phyloP scores from a whole-genome alignment of 225 moss, liverwort and hornwort species.

The Bryum argenteum region DNA sequence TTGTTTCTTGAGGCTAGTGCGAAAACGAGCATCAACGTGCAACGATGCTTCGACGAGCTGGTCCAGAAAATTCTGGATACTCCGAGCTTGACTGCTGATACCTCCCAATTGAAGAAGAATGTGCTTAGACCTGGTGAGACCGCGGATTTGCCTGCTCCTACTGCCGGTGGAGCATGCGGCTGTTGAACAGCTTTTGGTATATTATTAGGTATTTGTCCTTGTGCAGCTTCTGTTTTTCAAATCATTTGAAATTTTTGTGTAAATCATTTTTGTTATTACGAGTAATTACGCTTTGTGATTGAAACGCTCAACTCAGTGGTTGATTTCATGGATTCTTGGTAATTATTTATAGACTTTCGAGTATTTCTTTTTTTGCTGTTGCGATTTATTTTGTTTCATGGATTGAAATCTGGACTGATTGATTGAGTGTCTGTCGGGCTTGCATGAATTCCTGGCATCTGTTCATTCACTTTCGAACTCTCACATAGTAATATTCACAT shows the following conservation, averaged over 20 bases:
- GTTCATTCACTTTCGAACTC: too few relatives aligned
- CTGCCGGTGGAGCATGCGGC: conserved; percentile 27
- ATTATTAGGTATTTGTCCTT: conserved; percentile 15
- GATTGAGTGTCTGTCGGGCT: too few relatives aligned
- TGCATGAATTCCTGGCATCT: too few relatives aligned
- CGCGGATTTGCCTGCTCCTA: conserved; percentile 44
- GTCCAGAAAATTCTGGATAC: conserved; percentile 96
- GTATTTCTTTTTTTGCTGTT: too few relatives aligned
- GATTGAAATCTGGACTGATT: too few relatives aligned
- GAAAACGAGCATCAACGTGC: conserved; percentile 90
- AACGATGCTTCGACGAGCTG: conserved; percentile 91
- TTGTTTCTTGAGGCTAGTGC: conserved; percentile 95
- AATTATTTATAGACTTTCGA: too few relatives aligned
- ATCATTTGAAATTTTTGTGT: conserved; percentile 34
- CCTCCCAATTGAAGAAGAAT: conserved; percentile 78
- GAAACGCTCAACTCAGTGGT: not conserved
- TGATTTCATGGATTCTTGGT: too few relatives aligned
- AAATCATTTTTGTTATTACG: conserved; percentile 48
- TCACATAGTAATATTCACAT: too few relatives aligned
- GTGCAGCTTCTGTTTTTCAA: conserved; percentile 26
- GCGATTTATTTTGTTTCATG: too few relatives aligned
- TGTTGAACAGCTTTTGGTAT: conserved; percentile 45
- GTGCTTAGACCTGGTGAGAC: conserved; percentile 80
- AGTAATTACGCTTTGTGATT: conserved; percentile 25
- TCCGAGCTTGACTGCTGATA: conserved; percentile 83